These are phyloP conservation scores for Fusarium secorum DNA, from an alignment of 2,329 filamentous ascomycete species.

Conservation along the genomic window DNA sequence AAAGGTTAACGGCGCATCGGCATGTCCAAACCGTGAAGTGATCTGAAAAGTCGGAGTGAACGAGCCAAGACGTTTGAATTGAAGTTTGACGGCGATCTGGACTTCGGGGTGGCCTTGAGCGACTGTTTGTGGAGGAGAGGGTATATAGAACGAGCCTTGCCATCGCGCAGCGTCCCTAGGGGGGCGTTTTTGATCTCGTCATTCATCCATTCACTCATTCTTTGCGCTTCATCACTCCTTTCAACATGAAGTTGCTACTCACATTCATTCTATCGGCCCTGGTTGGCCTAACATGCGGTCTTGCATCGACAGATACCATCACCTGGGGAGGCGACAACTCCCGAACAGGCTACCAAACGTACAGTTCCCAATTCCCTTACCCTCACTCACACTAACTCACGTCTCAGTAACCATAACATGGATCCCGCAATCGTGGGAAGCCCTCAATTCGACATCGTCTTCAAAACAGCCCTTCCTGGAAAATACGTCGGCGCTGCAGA, in stretches of 20 bases:
- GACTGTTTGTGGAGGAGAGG: neutral
- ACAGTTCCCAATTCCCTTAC: constrained; percentile 24
- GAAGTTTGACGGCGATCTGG: neutral
- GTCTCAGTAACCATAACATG: constrained; percentile 65
- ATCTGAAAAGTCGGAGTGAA: neutral
- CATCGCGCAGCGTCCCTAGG: neutral
- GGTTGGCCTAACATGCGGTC: constrained; percentile 45
- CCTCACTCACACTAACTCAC: rapidly evolving
- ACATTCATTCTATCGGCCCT: constrained; percentile 46
- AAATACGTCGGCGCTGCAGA: constrained; percentile 59
- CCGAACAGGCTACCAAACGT: constrained; percentile 62
- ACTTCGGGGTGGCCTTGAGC: neutral
- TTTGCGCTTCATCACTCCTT: constrained; percentile 2
- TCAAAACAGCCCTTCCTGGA: constrained; percentile 60
- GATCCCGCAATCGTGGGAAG: constrained; percentile 65
- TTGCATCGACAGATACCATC: constrained; percentile 62
- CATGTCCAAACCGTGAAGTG: neutral
- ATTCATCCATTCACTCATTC: constrained; percentile 6
- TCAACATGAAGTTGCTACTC: constrained; percentile 39
- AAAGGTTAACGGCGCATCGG: constrained; percentile 26
- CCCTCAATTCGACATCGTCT: constrained; percentile 63
- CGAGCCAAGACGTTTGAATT: neutral
- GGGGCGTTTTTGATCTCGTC: neutral
- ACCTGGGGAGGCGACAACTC: constrained; percentile 67
- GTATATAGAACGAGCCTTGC: constrained; percentile 14